Evolutionary conservation across 2,329 filamentous ascomycete species (phyloP).

Genomic region (Westerdykella sp.): DNA sequence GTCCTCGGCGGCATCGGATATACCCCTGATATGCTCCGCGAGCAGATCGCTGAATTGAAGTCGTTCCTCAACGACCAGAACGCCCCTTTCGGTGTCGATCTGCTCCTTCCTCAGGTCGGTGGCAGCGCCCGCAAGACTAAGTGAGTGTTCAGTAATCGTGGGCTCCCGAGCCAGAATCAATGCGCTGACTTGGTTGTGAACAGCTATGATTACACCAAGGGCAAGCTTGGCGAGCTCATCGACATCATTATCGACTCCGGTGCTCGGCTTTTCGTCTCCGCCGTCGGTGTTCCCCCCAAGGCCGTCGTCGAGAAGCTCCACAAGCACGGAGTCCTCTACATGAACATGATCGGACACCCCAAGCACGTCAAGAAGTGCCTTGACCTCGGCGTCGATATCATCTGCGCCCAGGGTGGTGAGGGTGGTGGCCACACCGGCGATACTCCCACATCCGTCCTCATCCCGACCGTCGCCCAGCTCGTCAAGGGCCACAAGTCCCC

Average conservation of each 20-base stretch:
- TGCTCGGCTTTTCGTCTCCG: conserved; percentile 90
- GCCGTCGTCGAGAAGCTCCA: conserved; percentile 85
- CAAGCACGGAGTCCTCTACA: conserved; percentile 81
- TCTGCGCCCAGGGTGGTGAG: conserved; percentile 97
- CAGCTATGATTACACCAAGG: conserved; percentile 99
- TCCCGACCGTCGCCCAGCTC: conserved; percentile 82
- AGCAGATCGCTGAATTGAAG: conserved; percentile 95
- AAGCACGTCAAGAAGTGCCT: conserved; percentile 98
- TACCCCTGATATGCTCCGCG: conserved; percentile 92
- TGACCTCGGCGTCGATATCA: conserved; percentile 82
- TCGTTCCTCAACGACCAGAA: conserved; percentile 81
- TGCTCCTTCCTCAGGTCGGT: conserved; percentile 89
- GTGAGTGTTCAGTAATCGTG: conserved; percentile 40
- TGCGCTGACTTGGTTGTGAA: not conserved
- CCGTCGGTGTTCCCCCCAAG: conserved; percentile 88
- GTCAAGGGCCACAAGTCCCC: conserved; percentile 77
- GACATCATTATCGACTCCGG: conserved; percentile 90
- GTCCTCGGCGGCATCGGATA: conserved; percentile 95
- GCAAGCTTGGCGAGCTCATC: conserved; percentile 85
- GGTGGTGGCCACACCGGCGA: conserved; percentile 95
- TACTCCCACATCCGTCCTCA: conserved; percentile 84
- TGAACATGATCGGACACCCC: conserved; percentile 99
- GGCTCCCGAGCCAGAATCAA: conserved; percentile 3
- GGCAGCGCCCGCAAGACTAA: conserved; percentile 94
- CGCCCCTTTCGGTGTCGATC: conserved; percentile 89